phyloP scores from a whole-genome alignment of 345 rosid species.

The Luvunga scandens region DNA sequence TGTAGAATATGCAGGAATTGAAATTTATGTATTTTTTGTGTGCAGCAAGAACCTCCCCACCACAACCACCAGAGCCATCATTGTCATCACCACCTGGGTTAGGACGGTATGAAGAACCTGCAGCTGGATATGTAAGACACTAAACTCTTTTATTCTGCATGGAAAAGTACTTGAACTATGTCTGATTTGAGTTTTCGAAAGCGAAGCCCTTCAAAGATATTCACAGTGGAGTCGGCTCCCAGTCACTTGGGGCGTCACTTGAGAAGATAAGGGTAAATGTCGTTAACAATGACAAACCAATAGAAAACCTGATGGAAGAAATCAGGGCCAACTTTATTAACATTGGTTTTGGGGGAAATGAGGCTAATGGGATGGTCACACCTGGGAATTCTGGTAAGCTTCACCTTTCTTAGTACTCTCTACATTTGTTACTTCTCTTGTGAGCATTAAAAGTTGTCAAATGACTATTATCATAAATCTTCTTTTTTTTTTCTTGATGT shows the following conservation, averaged over 20 bases:
- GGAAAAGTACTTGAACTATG: background rate
- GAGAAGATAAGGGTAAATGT: conserved; percentile 42
- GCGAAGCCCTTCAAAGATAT: conserved; percentile 54
- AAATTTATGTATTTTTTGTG: conserved; percentile 13
- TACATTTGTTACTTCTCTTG: background rate
- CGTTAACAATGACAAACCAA: conserved; percentile 22
- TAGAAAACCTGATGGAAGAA: conserved; percentile 35
- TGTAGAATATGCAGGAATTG: conserved; percentile 9
- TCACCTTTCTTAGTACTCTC: background rate
- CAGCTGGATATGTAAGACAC: conserved; percentile 44
- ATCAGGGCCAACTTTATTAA: conserved; percentile 36
- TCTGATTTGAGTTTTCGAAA: conserved; percentile 30
- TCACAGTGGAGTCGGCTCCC: conserved; percentile 42
- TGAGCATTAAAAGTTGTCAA: background rate
- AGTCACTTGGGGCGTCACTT: conserved; percentile 32
- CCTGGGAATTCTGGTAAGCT: conserved; percentile 62
- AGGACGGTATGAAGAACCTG: conserved; percentile 34
- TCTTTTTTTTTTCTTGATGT: conserved; percentile 4
- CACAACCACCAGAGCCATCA: conserved; percentile 47
- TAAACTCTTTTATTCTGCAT: conserved; percentile 9
- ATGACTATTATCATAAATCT: background rate
- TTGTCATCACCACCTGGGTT: conserved; percentile 38
- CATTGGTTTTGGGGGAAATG: conserved; percentile 26
- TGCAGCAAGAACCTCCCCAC: conserved; percentile 53
- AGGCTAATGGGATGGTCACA: conserved; percentile 35